phyloP scores from a whole-genome alignment of 805 yeast genomes.

The Saturnispora bothae region DNA sequence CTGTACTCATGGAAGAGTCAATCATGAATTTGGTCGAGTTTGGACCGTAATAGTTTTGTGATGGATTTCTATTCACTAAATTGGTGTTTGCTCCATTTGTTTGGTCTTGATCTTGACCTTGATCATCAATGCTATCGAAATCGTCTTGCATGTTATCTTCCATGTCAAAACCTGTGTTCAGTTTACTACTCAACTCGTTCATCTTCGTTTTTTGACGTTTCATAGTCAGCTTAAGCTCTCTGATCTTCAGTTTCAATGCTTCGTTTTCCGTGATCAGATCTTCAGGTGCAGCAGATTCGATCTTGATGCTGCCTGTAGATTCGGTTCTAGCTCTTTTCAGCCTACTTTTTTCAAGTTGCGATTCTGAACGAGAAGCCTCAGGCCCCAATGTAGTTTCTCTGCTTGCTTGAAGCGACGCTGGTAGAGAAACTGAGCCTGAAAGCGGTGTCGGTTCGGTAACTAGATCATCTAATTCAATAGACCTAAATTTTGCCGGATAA shows the following conservation, averaged over 20 bases:
- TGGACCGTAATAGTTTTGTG: slow-evolving; percentile 41
- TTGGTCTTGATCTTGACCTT: slow-evolving; percentile 11
- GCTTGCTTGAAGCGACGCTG: neutral
- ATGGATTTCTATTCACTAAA: slow-evolving; percentile 11
- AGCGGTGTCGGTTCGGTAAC: slow-evolving; percentile 12
- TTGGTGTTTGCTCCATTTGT: slow-evolving; percentile 1
- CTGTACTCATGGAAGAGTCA: slow-evolving; percentile 24
- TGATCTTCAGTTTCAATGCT: slow-evolving; percentile 19
- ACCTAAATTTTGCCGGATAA: slow-evolving; percentile 38
- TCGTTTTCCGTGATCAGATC: slow-evolving; percentile 22
- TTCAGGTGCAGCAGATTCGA: neutral
- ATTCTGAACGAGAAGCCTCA: neutral
- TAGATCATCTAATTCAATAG: slow-evolving; percentile 27
- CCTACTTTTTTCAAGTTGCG: neutral
- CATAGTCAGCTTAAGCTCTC: slow-evolving; percentile 19
- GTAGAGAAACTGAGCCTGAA: too few species aligned
- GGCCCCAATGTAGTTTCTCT: neutral
- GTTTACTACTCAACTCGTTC: slow-evolving; percentile 4
- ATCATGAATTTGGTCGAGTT: slow-evolving; percentile 40
- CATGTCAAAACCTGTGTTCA: neutral
- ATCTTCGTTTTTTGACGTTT: slow-evolving; percentile 14
- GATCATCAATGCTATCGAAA: slow-evolving; percentile 4
- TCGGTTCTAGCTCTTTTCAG: neutral
- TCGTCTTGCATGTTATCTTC: slow-evolving; percentile 1
- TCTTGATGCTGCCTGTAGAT: neutral